Percentiles rank a stretch among this genome's conserved stretches.
phyloP scores from a whole-genome alignment of 2,329 filamentous ascomycete species.

The Epichloe hybrida region DNA sequence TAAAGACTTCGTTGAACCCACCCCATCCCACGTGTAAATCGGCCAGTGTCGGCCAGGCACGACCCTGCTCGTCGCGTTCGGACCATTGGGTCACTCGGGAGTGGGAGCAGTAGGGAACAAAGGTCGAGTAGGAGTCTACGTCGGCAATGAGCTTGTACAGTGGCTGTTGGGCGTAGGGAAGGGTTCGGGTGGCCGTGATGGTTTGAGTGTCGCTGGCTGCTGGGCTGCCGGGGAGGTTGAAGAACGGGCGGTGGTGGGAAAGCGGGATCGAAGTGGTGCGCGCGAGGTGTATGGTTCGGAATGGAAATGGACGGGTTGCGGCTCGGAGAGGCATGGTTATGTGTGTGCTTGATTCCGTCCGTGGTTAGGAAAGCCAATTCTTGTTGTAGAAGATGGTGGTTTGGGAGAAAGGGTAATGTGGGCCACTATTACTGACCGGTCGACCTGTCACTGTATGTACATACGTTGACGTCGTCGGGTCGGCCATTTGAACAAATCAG shows the following conservation, averaged over 20 bases:
- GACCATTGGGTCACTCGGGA: conserved; percentile 70
- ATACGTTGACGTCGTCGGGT: too few relatives aligned
- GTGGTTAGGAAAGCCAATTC: not conserved
- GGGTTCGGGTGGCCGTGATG: conserved; percentile 58
- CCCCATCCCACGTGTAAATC: conserved; percentile 78
- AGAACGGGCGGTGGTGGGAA: conserved; percentile 9
- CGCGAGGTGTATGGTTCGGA: not conserved
- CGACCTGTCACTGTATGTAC: too few relatives aligned
- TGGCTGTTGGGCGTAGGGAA: conserved; percentile 56
- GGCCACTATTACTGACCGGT: too few relatives aligned
- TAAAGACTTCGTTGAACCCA: conserved; percentile 71
- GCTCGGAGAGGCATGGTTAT: conserved; percentile 1
- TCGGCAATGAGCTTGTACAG: conserved; percentile 84
- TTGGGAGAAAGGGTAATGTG: not conserved
- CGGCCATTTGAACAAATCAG: too few relatives aligned
- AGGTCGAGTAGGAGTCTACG: conserved; percentile 67
- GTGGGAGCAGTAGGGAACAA: conserved; percentile 81
- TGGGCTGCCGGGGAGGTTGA: conserved; percentile 11
- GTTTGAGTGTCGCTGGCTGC: conserved; percentile 35
- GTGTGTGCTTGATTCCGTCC: not conserved
- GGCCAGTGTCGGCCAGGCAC: conserved; percentile 57
- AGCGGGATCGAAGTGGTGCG: not conserved
- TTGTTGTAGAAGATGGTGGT: not conserved
- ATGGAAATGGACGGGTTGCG: not conserved
- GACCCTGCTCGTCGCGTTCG: conserved; percentile 31